Conservation (phyloP, 1,284 basidiomycete species). For the Tremellales sp. region DNA sequence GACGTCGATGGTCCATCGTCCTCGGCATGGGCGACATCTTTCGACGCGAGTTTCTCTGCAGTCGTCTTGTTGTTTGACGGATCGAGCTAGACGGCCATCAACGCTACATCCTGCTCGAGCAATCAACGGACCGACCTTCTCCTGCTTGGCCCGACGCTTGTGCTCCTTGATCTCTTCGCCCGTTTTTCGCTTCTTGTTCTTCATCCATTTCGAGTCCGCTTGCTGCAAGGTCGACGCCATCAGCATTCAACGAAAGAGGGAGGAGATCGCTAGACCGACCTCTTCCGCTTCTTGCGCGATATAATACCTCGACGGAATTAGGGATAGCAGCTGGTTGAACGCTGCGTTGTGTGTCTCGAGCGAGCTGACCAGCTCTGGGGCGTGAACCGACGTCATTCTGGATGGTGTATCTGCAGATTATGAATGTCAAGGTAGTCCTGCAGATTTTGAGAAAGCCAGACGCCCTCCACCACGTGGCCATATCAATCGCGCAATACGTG, state of each 20-base stretch:
- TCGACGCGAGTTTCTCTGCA: slow-evolving; percentile 58
- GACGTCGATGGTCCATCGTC: slow-evolving; percentile 19
- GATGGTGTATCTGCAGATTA: too few species aligned
- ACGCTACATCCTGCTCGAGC: not conserved
- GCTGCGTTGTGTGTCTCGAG: slow-evolving; percentile 75
- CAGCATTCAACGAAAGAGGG: not conserved
- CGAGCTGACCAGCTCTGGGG: slow-evolving; percentile 58
- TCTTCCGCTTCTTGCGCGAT: slow-evolving; percentile 67
- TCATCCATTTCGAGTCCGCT: slow-evolving; percentile 71
- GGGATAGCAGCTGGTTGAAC: slow-evolving; percentile 71
- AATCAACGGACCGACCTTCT: slow-evolving; percentile 59
- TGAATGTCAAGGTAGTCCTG: too few species aligned
- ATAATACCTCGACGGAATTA: slow-evolving; percentile 87
- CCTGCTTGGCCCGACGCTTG: slow-evolving; percentile 74
- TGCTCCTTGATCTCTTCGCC: slow-evolving; percentile 81
- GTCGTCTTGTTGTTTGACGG: slow-evolving; percentile 81
- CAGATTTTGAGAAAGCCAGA: too few species aligned
- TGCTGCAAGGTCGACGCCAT: slow-evolving; percentile 18
- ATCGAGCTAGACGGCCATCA: slow-evolving; percentile 63
- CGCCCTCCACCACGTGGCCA: too few species aligned
- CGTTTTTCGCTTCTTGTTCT: slow-evolving; percentile 81
- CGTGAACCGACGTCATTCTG: slow-evolving; percentile 44
- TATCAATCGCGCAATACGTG: too few species aligned
- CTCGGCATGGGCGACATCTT: slow-evolving; percentile 27
- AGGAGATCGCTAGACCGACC: slow-evolving; percentile 35